Percentiles rank a stretch among this genome's conserved stretches.
These are phyloP conservation scores for Trichoderma sp. DNA, from an alignment of 2,329 filamentous ascomycete genomes.

Conservation along the genomic window DNA sequence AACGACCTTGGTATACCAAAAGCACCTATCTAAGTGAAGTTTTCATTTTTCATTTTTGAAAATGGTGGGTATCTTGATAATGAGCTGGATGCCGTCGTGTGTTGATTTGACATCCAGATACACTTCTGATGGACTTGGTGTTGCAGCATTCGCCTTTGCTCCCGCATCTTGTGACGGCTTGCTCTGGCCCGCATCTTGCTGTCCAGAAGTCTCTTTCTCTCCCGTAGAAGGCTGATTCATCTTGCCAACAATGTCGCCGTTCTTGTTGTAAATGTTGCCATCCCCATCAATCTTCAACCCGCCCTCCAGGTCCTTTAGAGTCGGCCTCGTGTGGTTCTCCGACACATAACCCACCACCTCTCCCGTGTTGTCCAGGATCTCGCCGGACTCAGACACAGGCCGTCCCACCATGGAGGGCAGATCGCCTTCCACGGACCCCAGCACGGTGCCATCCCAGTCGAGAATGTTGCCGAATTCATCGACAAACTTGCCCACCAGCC, in stretches of 20 bases:
- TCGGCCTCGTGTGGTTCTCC: constrained; percentile 50
- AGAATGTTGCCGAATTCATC: constrained; percentile 56
- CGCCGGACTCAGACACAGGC: constrained; percentile 44
- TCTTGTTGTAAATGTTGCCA: constrained; percentile 56
- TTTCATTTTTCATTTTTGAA: constrained; percentile 38
- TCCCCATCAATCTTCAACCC: constrained; percentile 55
- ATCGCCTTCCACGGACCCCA: constrained; percentile 53
- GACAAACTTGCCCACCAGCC: constrained; percentile 47
- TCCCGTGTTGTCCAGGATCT: constrained; percentile 71
- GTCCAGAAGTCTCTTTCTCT: background rate
- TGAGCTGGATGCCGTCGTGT: constrained; percentile 55
- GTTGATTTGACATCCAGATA: constrained; percentile 58
- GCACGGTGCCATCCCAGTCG: constrained; percentile 47
- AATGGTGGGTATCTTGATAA: constrained; percentile 56
- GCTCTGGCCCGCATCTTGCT: background rate
- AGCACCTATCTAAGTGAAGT: background rate
- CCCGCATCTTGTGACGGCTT: constrained; percentile 28
- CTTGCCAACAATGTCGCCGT: constrained; percentile 60
- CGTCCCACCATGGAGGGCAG: constrained; percentile 54
- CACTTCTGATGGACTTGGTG: constrained; percentile 50
- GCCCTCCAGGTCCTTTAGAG: constrained; percentile 49
- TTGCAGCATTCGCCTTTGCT: constrained; percentile 34
- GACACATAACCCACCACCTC: constrained; percentile 75
- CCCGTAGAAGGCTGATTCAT: constrained; percentile 43
- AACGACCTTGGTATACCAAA: background rate